Base-by-base conservation (phyloP, 2,329 filamentous ascomycete genomes). In the Nakataea oryzae region DNA sequence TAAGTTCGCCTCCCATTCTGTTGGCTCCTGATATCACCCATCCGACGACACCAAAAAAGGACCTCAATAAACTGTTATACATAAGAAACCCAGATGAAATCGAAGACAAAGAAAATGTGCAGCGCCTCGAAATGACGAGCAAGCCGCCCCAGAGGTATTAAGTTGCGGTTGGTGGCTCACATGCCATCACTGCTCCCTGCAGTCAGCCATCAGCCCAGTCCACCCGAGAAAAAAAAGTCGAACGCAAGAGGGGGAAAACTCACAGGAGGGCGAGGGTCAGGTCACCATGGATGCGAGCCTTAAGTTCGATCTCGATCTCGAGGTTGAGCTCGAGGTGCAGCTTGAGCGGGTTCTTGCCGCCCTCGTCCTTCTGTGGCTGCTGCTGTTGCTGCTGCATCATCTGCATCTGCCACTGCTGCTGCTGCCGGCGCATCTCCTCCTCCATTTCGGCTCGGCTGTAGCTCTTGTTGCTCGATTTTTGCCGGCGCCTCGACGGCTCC, bases 281-380 rank as follows among this genome's bases (percentile, higher is more conserved):
- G 76, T 92, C 89, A 69, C 89, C 89, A 67, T 91, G 84, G 65
- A 93, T 91, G 72, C 85, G 87, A 26, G 89, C 89, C 78, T 91
- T 91, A 62, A 93, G 77, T 73, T 91, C 85, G 67, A 93, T 88
- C 75, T 93, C 88, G 60, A 93, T 81, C 69, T 93, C 89, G 61
- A 93, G 75, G 74, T 93, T 92, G 62, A 91, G 77, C 71, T 93
- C 89, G 34, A 91, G 74, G 62, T 85, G 79, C 70, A 93, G 74
- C 72, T 86, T 86, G 70, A 91, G 74, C 28, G 87, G 86, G 68
- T 89, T 86, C 65, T 84, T 75, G 65, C 69, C 67, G 65, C 75
- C 75, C 68, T 69, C 69, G 67, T 66, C 68, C 74, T 72, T 68
- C 68, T 72, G 67, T 69, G 69, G 62, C 67, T 72, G 62, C 66